These are phyloP conservation scores for Erigeron canadensis DNA, from an alignment of 129 eudicot species.

Conservation along the genomic window DNA sequence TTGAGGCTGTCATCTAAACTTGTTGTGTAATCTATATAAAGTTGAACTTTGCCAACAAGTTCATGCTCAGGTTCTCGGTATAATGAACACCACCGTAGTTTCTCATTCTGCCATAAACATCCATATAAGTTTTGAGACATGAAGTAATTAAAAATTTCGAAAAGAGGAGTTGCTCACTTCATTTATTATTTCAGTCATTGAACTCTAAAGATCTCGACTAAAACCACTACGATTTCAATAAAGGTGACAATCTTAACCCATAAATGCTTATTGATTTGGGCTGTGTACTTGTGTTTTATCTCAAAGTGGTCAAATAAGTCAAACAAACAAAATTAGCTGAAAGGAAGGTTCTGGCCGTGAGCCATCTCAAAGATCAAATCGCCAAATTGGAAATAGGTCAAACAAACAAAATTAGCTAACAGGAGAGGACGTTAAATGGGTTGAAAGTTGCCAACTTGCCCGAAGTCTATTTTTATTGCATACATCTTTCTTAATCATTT, in stretches of 20 bases:
- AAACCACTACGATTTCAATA: background rate
- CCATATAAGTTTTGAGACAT: constrained; percentile 11
- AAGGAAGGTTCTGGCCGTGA: background rate
- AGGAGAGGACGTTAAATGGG: background rate
- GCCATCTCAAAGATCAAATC: background rate
- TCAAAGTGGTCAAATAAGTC: background rate
- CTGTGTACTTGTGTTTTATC: constrained; percentile 2
- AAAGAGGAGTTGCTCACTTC: background rate
- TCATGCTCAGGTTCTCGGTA: constrained; percentile 85
- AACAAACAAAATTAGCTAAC: background rate
- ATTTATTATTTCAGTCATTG: background rate
- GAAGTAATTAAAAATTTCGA: background rate
- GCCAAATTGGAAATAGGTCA: background rate
- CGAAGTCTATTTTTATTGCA: background rate
- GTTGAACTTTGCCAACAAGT: constrained; percentile 76
- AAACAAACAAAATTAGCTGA: background rate
- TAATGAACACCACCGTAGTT: constrained; percentile 84
- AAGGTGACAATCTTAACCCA: background rate
- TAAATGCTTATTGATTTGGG: background rate
- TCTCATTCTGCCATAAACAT: constrained; percentile 51
- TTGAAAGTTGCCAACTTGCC: constrained; percentile 25
- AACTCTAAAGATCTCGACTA: background rate
- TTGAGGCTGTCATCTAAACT: constrained; percentile 68
- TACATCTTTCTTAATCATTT: constrained; percentile 1
- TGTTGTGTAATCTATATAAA: constrained; percentile 64